A percentile compares a stretch with the other conserved stretches of the same genome.
These are phyloP conservation scores for Ambispora gerdemannii DNA, from an alignment of 192 early-diverging fungal species.

Conservation along the genomic window DNA sequence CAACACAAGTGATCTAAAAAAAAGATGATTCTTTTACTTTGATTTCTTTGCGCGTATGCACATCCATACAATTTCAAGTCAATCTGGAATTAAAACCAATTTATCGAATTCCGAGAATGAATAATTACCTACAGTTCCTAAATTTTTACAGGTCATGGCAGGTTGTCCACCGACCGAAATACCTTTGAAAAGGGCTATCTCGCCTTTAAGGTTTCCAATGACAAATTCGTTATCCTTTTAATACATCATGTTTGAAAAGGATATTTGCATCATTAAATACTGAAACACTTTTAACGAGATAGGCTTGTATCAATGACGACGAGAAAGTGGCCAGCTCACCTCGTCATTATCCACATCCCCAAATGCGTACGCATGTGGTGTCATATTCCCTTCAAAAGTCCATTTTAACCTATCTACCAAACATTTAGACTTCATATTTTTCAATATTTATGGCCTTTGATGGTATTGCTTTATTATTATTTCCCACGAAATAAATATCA, in stretches of 20 bases:
- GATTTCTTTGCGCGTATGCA: no score
- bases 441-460: no score
- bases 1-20: slow-evolving; percentile 55
- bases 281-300: not conserved
- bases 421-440: slow-evolving; percentile 39
- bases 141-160: slow-evolving; percentile 44
- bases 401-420: slow-evolving; percentile 53
- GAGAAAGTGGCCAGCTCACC: no score
- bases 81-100: not conserved
- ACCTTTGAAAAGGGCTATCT: slow-evolving; percentile 56
- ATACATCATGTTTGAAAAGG: not conserved
- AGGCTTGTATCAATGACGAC: not conserved
- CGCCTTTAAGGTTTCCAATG: slow-evolving; percentile 56
- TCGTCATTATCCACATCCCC: slow-evolving; percentile 57
- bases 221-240: slow-evolving; percentile 59
- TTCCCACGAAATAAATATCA: no score
- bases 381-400: slow-evolving; percentile 57
- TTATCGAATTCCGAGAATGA: not conserved
- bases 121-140: slow-evolving; percentile 48
- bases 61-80: no score
- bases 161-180: slow-evolving; percentile 43
- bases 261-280: not conserved
- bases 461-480: no score
- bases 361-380: slow-evolving; percentile 54
- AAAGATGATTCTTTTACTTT: no score